These are phyloP conservation scores for Trichothecium sympodiale DNA, from an alignment of 2,329 filamentous ascomycete genomes.

Conservation along the genomic window DNA sequence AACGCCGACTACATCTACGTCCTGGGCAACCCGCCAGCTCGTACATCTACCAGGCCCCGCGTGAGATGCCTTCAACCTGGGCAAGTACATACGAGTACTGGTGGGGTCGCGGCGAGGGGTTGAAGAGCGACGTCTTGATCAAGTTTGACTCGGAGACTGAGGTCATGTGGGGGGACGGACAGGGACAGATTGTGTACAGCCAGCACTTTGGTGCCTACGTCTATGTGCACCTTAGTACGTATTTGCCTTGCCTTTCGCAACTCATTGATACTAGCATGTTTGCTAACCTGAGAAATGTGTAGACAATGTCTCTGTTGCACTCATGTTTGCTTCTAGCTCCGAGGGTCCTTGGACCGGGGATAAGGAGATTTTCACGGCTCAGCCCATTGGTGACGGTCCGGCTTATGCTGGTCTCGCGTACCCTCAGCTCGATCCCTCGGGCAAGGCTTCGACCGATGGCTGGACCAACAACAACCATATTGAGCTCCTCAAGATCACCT, in stretches of 20 bases:
- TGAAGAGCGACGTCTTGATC: conserved; percentile 19
- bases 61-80: conserved; percentile 21
- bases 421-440: conserved; percentile 24
- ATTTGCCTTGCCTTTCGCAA: not conserved
- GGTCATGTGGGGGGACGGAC: conserved; percentile 24
- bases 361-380: conserved; percentile 20
- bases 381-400: conserved; percentile 19
- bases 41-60: conserved; percentile 25
- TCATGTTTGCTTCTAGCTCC: conserved; percentile 14
- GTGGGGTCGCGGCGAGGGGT: conserved; percentile 25
- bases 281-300: not conserved
- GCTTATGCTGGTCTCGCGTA: conserved; percentile 27
- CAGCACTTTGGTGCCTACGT: conserved; percentile 21
- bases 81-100: conserved; percentile 26
- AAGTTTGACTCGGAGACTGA: conserved; percentile 23
- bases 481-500: conserved; percentile 21
- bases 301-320: not conserved
- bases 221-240: conserved; percentile 17
- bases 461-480: conserved; percentile 29
- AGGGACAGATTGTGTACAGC: conserved; percentile 26
- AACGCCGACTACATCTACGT: conserved; percentile 26
- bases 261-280: not conserved
- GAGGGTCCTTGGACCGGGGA: conserved; percentile 26
- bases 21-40: conserved; percentile 18
- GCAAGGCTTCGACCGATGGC: conserved; percentile 22